Conservation (phyloP, 495 filamentous ascomycete species). For the Baudoinia panamericana region DNA sequence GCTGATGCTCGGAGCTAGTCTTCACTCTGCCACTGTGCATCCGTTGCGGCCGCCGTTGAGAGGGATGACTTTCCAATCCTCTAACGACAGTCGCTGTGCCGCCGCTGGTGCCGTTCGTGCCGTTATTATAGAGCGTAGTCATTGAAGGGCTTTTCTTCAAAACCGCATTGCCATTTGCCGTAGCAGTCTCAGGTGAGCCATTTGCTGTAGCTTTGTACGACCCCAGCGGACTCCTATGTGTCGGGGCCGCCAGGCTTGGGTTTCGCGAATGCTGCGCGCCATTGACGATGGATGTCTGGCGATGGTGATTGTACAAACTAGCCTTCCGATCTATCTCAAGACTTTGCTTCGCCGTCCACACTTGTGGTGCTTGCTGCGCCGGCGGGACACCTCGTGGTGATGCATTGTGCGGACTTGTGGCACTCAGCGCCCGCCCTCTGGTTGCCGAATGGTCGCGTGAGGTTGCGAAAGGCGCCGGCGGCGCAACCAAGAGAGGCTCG, state of each 20-base stretch:
- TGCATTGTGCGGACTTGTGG: slow-evolving; percentile 17
- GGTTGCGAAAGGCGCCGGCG: slow-evolving; percentile 14
- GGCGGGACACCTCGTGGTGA: slow-evolving; percentile 27
- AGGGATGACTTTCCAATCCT: slow-evolving; percentile 2
- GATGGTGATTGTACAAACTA: slow-evolving; percentile 73
- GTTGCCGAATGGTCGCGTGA: slow-evolving; percentile 25
- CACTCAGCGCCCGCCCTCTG: slow-evolving; percentile 27
- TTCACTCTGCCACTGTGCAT: slow-evolving; percentile 52
- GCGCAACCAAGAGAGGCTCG: slow-evolving; percentile 12
- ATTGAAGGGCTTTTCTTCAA: slow-evolving; percentile 20
- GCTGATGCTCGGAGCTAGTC: slow-evolving; percentile 62
- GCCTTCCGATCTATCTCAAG: slow-evolving; percentile 50
- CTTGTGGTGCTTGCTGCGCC: slow-evolving; percentile 14
- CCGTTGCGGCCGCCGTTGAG: slow-evolving; percentile 40
- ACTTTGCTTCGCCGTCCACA: slow-evolving; percentile 25
- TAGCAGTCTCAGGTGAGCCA: not conserved
- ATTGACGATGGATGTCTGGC: slow-evolving; percentile 90
- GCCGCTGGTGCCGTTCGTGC: not conserved
- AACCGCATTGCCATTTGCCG: not conserved
- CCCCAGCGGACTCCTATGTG: slow-evolving; percentile 65
- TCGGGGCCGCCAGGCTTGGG: slow-evolving; percentile 54
- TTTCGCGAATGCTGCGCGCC: slow-evolving; percentile 88
- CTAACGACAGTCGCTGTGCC: slow-evolving; percentile 2
- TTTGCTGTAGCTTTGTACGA: slow-evolving; percentile 31
- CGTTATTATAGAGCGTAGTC: slow-evolving; percentile 12